Percentiles rank a stretch among this genome's conserved stretches.
Conservation (phyloP, 2,329 filamentous ascomycete species). For the Hypoxylon sp. region DNA sequence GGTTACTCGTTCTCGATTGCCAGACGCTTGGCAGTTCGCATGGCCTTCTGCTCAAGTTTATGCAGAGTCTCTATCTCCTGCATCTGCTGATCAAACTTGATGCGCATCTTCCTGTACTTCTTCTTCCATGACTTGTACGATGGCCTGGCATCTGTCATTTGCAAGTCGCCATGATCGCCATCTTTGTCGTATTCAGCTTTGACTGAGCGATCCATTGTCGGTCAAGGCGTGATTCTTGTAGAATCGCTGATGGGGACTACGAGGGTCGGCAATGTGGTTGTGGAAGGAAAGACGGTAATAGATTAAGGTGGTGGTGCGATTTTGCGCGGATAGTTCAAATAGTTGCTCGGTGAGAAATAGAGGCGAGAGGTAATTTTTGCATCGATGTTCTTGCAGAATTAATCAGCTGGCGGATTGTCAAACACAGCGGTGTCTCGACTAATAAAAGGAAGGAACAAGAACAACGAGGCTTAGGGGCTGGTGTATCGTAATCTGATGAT, state of each 20-base stretch:
- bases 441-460: conserved; percentile 22
- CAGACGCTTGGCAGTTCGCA: conserved; percentile 84
- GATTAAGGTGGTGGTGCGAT: conserved; percentile 9
- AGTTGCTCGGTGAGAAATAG: conserved; percentile 11
- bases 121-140: conserved; percentile 84
- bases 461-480: conserved; percentile 16
- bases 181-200: conserved; percentile 55
- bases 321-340: conserved; percentile 4
- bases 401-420: conserved; percentile 18
- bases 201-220: conserved; percentile 50
- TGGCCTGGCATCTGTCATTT: conserved; percentile 62
- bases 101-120: conserved; percentile 94
- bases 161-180: conserved; percentile 53
- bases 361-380: conserved; percentile 22
- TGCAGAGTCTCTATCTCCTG: conserved; percentile 86
- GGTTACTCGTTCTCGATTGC: conserved; percentile 93
- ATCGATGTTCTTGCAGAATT: not conserved
- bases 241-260: not conserved
- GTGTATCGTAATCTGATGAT: conserved; percentile 12
- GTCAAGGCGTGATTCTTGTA: not conserved
- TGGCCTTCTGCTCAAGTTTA: conserved; percentile 83
- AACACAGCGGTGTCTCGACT: conserved; percentile 8
- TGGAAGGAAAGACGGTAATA: conserved; percentile 6
- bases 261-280: not conserved
- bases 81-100: conserved; percentile 83